Evolutionary conservation across 805 yeast genomes (phyloP), one percentile per base, ranked within the genome.

Genomic region (Candida krabiensis): DNA sequence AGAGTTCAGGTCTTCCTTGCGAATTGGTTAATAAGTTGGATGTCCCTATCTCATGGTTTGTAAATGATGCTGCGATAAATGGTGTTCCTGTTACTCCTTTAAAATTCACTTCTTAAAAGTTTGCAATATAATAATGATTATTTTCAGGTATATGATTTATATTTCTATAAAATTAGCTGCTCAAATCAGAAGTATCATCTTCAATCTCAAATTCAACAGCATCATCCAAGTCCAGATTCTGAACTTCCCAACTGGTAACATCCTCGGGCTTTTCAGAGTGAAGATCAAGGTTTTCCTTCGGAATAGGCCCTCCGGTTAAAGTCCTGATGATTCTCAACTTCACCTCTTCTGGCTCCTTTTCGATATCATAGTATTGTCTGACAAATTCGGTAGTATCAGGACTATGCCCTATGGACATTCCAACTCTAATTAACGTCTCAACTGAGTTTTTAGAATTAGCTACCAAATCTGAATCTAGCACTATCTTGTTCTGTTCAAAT

Each of bases 381-480:
- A 65, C 62, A 47, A 59, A 69, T 48, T 83, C 89, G 2, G 61
- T 50, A 1, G 61, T 63, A 9, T 65, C 72, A 0, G 74, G 74
- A 0, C 72, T 47, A 59, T 90, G 96, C 0, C 96, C 98, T 26
- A 91, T 75, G 27, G 95, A 84, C 84, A 87, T 91, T 0, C 98
- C 98, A 1, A 90, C 96, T 37, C 85, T 67, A 1, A 90, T 81
- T 40, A 90, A 68, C 0, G 98, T 90, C 58, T 91, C 99, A 12
- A 87, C 71, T 15, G 81, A 71, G 16, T 75, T 74, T 19, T 58
- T 60, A 0, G 96, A 85, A 57, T 90, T 93, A 19, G 71, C 61
- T 6, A 75, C 56, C 14, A 91, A 56, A 60, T 91, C 98, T 0
- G 79, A 60, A 60, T 91, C 99, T 55, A 89, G 83, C 18, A 47